Conservation (phyloP, 352 stramenopile species). For the Phytophthora hibernalis region DNA sequence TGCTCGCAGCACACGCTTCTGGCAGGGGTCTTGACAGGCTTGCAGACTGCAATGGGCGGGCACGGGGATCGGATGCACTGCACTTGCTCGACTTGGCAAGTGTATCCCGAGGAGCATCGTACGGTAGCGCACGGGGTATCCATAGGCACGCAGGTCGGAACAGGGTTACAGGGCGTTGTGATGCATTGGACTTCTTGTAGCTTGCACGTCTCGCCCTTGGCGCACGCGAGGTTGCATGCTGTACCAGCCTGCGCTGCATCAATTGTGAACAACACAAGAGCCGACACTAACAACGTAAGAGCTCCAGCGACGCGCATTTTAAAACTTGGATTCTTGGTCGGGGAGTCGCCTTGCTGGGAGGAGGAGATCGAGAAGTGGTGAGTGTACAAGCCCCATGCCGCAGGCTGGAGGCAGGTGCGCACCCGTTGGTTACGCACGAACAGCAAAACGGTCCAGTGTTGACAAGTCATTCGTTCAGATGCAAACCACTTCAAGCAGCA, state of each 20-base stretch:
- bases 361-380: slow-evolving; percentile 25
- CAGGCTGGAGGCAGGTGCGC: not conserved
- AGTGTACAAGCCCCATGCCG: not conserved
- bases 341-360: not conserved
- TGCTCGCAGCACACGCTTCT: slow-evolving; percentile 4
- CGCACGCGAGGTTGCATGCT: slow-evolving; percentile 19
- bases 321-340: not conserved
- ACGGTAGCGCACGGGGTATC: slow-evolving; percentile 25
- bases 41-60: slow-evolving; percentile 28
- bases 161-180: slow-evolving; percentile 23
- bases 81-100: slow-evolving; percentile 29
- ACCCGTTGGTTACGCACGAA: slow-evolving; percentile 26
- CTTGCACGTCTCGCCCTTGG: slow-evolving; percentile 19
- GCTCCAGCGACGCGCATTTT: slow-evolving; percentile 19
- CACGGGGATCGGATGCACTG: slow-evolving; percentile 34
- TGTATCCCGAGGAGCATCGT: slow-evolving; percentile 23
- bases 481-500: slow-evolving; percentile 1
- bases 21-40: slow-evolving; percentile 20
- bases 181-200: slow-evolving; percentile 27
- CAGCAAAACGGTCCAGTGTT: slow-evolving; percentile 23
- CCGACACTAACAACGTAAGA: slow-evolving; percentile 13
- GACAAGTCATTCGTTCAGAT: slow-evolving; percentile 7
- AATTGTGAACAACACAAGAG: not conserved
- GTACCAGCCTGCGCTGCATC: not conserved
- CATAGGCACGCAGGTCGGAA: slow-evolving; percentile 24